Evolutionary conservation across 192 early-diverging fungal genomes (phyloP), one percentile per base, ranked within the genome.

Genomic region (Backusella tuberculispora): DNA sequence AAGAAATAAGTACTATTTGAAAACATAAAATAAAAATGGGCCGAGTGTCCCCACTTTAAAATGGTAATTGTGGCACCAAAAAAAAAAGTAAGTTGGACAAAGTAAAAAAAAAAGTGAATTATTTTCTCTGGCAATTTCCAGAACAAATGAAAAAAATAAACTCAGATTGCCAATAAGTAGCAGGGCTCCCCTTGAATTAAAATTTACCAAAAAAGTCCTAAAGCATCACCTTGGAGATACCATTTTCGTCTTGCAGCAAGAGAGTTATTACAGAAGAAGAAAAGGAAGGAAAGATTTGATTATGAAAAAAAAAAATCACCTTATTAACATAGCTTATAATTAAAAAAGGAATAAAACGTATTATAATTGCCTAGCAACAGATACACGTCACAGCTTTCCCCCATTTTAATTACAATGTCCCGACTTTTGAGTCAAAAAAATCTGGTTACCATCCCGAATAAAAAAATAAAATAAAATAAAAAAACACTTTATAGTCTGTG

Each of bases 171-270:
- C 42, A 43, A 43, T 53, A 19, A 53, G 50, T 24, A 19, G 53
- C 53, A 60, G 53, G 53, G 53, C 53, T 60, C 53, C 53, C 53
- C 53, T 60, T 60, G 53, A 60, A 60, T 60, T 60, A 60, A 60
- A 60, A 60, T 60, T 26, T 60, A 60, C 53, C 53, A 60, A 60
- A 60, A 60, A 60, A 60, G 53, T 60, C 21, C 9, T 60, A 26
- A 26, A 60, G 21, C 53, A 24, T 24, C 21, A 60, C 53, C 10
- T 12, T 60, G 26, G 26, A 2, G 13, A 60, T 2, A 34, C 21
- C 53, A 60, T 60, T 60, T 60, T 60, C 21, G 21, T 26, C 21
- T 24, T 26, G 12, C 5, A 21, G n/a, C 5, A 34, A 34, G 29
- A 34, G 29, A 21, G 9, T 13, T 60, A 26, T 26, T 4, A 60